Percentiles rank a stretch among this genome's conserved stretches.
phyloP scores from a whole-genome alignment of 371 early-diverging fungal genomes.

The Mortierella sp. region DNA sequence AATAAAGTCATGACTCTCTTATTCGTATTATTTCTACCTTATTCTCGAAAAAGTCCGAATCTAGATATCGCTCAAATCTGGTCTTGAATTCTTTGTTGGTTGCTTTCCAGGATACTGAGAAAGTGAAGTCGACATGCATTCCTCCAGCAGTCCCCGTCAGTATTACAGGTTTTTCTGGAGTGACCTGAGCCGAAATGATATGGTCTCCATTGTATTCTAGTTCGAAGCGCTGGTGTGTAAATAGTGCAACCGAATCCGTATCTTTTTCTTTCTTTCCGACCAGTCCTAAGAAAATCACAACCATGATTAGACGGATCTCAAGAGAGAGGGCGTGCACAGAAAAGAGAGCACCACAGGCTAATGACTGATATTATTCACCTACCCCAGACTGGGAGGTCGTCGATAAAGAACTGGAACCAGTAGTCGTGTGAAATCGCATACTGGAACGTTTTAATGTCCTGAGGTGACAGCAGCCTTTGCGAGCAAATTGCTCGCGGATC shows the following conservation, averaged over 20 bases:
- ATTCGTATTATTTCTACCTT: conserved; percentile 58
- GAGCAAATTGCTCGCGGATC: conserved; percentile 55
- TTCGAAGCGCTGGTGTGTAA: conserved; percentile 70
- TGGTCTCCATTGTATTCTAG: conserved; percentile 72
- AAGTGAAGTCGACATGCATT: conserved; percentile 72
- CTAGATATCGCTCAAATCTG: conserved; percentile 76
- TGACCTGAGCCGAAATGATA: conserved; percentile 66
- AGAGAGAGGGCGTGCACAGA: not conserved
- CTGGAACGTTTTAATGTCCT: conserved; percentile 64
- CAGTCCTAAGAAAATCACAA: conserved; percentile 32
- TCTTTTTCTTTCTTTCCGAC: conserved; percentile 56
- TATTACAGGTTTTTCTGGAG: conserved; percentile 54
- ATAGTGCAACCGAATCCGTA: conserved; percentile 53
- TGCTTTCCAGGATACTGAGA: conserved; percentile 74
- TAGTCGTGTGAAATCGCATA: conserved; percentile 76
- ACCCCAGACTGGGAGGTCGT: conserved; percentile 71
- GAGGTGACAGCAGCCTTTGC: conserved; percentile 43
- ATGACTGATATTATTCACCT: not conserved
- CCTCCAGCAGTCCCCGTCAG: conserved; percentile 36
- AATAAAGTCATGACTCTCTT: not conserved
- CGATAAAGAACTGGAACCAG: conserved; percentile 81
- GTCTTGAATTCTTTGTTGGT: conserved; percentile 68
- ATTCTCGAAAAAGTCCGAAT: conserved; percentile 74
- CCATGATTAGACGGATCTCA: not conserved
- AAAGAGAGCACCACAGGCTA: not conserved